Percentiles rank a stretch among this genome's conserved stretches.
Conservation (phyloP, 1,139 yeast genomes). For the Yamadazyma dendronema region DNA sequence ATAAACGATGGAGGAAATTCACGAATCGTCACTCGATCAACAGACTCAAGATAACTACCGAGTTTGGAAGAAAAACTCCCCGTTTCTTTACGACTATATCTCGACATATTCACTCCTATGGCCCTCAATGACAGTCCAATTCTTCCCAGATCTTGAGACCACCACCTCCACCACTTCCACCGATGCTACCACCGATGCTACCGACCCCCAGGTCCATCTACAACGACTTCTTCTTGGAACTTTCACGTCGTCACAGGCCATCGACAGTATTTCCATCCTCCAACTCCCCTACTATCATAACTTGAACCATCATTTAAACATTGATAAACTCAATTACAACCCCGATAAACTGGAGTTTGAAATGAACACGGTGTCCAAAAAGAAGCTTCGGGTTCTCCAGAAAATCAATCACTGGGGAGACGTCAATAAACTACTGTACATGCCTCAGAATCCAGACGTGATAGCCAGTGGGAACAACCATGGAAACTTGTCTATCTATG, state of each 20-base stretch:
- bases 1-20: neutral
- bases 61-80: slow-evolving; percentile 57
- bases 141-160: slow-evolving; percentile 52
- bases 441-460: slow-evolving; percentile 47
- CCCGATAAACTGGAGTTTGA: slow-evolving; percentile 45
- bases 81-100: slow-evolving; percentile 49
- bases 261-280: slow-evolving; percentile 38
- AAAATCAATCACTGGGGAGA: slow-evolving; percentile 45
- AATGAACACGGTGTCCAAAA: slow-evolving; percentile 25
- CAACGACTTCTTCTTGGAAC: slow-evolving; percentile 44
- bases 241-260: slow-evolving; percentile 43
- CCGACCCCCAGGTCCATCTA: slow-evolving; percentile 7
- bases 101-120: slow-evolving; percentile 50
- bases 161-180: neutral
- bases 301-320: slow-evolving; percentile 30
- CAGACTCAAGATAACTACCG: slow-evolving; percentile 36
- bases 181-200: neutral
- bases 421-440: slow-evolving; percentile 39
- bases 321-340: slow-evolving; percentile 36
- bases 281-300: slow-evolving; percentile 36
- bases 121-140: slow-evolving; percentile 56
- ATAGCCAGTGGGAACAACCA: slow-evolving; percentile 41
- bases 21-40: slow-evolving; percentile 5
- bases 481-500: slow-evolving; percentile 45
- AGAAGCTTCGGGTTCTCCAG: slow-evolving; percentile 33